These are phyloP conservation scores for Meyerozyma carpophila DNA, from an alignment of 1,139 yeast species.

Conservation along the genomic window DNA sequence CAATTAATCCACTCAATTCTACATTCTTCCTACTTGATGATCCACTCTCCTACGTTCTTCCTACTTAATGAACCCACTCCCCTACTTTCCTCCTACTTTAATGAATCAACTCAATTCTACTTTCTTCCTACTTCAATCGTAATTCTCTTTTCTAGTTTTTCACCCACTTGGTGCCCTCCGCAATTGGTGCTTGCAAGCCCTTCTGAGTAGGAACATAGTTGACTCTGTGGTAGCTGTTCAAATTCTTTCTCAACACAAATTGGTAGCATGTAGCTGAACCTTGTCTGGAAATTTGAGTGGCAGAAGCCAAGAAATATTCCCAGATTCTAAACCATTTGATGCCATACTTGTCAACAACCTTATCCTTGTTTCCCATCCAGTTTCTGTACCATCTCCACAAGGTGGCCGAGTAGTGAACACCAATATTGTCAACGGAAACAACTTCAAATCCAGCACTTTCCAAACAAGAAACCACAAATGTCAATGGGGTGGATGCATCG, in stretches of 20 bases:
- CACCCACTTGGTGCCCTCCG: constrained; percentile 44
- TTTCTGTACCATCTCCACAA: constrained; percentile 94
- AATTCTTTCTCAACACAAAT: constrained; percentile 83
- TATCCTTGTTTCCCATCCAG: constrained; percentile 83
- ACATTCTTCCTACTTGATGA: no score
- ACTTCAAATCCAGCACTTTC: constrained; percentile 87
- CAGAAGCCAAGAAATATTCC: constrained; percentile 83
- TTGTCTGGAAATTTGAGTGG: constrained; percentile 83
- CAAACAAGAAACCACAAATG: constrained; percentile 70
- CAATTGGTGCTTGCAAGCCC: constrained; percentile 66
- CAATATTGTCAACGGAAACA: constrained; percentile 79
- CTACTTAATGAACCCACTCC: no score
- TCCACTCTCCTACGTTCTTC: no score
- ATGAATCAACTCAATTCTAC: not conserved
- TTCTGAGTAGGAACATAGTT: constrained; percentile 75
- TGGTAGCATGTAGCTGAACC: constrained; percentile 93
- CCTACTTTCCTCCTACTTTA: no score
- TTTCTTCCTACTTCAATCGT: no score
- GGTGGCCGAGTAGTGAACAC: constrained; percentile 90
- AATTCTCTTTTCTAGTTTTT: constrained; percentile 34
- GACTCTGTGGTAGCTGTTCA: constrained; percentile 79
- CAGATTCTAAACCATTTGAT: constrained; percentile 89
- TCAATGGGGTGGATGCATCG: constrained; percentile 91
- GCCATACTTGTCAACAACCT: constrained; percentile 77
- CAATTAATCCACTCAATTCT: no score